These are phyloP conservation scores for Pythium vanterpoolii DNA, from an alignment of 352 stramenopile genomes.

Conservation along the genomic window DNA sequence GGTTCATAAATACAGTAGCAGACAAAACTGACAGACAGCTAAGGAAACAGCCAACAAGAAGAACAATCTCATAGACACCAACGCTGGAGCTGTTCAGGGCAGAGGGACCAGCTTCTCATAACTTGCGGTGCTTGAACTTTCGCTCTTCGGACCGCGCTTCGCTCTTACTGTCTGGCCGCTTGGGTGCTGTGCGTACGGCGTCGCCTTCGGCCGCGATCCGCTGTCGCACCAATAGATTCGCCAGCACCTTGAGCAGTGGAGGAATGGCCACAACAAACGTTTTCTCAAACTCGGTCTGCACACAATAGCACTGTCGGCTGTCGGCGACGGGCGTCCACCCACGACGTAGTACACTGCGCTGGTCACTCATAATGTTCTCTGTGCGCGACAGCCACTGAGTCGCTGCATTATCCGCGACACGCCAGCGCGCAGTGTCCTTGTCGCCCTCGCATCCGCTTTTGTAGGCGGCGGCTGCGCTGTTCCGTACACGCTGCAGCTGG, in stretches of 20 bases:
- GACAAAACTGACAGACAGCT: too few species aligned
- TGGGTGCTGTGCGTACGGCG: neutral
- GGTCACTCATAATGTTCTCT: conserved; percentile 1
- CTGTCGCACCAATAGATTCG: conserved; percentile 5
- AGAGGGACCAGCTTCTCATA: neutral
- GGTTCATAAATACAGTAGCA: neutral
- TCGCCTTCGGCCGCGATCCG: neutral
- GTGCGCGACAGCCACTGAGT: conserved; percentile 4
- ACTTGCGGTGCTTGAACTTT: conserved; percentile 3
- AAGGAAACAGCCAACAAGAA: too few species aligned
- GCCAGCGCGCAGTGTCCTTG: conserved; percentile 4
- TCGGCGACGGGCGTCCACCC: conserved; percentile 2
- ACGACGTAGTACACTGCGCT: neutral
- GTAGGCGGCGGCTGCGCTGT: neutral
- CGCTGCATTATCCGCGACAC: neutral
- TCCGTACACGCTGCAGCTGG: conserved; percentile 2
- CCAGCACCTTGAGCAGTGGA: conserved; percentile 7
- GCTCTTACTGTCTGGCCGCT: neutral
- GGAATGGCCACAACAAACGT: conserved; percentile 4
- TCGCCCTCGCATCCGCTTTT: neutral
- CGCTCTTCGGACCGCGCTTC: neutral
- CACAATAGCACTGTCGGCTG: neutral
- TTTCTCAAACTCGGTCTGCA: neutral
- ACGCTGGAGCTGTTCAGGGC: too few species aligned
- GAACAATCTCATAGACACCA: too few species aligned